phyloP scores from a whole-genome alignment of 1,284 basidiomycete species.

The Ganoderma meredithae region DNA sequence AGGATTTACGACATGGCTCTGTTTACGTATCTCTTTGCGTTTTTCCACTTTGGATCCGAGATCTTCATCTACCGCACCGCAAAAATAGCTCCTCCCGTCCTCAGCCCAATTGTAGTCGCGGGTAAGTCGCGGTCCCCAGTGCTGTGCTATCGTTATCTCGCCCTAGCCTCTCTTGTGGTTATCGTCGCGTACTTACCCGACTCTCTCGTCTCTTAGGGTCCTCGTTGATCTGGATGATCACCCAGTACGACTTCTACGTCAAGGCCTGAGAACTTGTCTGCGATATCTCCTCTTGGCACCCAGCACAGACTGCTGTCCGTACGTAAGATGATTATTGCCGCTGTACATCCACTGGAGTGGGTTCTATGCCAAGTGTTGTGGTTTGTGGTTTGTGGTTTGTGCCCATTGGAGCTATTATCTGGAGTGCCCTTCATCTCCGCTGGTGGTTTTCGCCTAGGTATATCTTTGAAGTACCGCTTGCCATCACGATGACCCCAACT shows the following conservation, averaged over 20 bases:
- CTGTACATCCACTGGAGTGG: background rate
- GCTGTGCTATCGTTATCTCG: slow-evolving; percentile 8
- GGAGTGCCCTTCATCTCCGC: background rate
- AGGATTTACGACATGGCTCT: slow-evolving; percentile 93
- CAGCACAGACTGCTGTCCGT: background rate
- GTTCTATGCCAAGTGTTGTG: background rate
- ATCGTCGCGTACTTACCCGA: slow-evolving; percentile 14
- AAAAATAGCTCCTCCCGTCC: slow-evolving; percentile 65
- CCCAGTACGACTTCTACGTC: slow-evolving; percentile 78
- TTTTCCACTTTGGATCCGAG: slow-evolving; percentile 90
- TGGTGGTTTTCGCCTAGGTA: background rate
- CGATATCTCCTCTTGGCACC: background rate
- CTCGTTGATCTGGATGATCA: slow-evolving; percentile 84
- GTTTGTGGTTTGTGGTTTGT: background rate
- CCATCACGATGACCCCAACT: background rate
- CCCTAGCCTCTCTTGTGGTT: background rate
- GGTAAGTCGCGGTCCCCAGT: slow-evolving; percentile 61
- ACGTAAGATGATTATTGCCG: background rate
- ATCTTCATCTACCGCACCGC: slow-evolving; percentile 85
- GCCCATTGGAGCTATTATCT: background rate
- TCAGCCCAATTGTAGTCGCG: slow-evolving; percentile 87
- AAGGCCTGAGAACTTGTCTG: slow-evolving; percentile 41
- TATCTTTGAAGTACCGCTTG: background rate
- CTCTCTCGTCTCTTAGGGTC: slow-evolving; percentile 50
- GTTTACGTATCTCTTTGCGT: slow-evolving; percentile 89